A percentile compares a stretch with the other conserved stretches of the same genome.
phyloP scores from a whole-genome alignment of 2,329 filamentous ascomycete species.

The Hirsutella minnesotensis region DNA sequence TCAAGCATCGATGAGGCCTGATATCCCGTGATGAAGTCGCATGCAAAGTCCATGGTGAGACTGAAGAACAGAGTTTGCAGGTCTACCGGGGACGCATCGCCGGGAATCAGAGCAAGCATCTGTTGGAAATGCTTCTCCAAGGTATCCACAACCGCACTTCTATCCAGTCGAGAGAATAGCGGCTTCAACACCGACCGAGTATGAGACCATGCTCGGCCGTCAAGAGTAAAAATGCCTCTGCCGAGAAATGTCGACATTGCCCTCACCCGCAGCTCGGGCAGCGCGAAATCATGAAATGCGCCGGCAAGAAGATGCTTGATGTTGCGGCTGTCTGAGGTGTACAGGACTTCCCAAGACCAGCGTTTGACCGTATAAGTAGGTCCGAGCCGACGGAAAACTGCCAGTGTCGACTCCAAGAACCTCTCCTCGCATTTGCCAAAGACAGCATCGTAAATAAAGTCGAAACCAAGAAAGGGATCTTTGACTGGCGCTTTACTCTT shows the following conservation, averaged over 20 bases:
- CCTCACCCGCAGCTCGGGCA: slow-evolving; percentile 21
- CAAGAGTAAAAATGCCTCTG: slow-evolving; percentile 34
- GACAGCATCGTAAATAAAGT: slow-evolving; percentile 20
- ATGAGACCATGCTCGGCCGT: slow-evolving; percentile 34
- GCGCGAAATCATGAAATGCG: slow-evolving; percentile 37
- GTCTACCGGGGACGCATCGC: slow-evolving; percentile 18
- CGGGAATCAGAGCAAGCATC: slow-evolving; percentile 23
- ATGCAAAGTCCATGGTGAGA: slow-evolving; percentile 33
- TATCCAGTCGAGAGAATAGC: slow-evolving; percentile 21
- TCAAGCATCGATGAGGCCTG: slow-evolving; percentile 13
- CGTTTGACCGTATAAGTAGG: slow-evolving; percentile 19
- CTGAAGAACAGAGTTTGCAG: slow-evolving; percentile 34
- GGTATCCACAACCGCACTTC: slow-evolving; percentile 12
- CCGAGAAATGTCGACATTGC: slow-evolving; percentile 29
- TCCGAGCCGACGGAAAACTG: slow-evolving; percentile 16
- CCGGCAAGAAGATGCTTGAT: slow-evolving; percentile 42
- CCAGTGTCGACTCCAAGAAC: slow-evolving; percentile 16
- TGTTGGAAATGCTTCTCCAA: slow-evolving; percentile 22
- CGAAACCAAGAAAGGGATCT: slow-evolving; percentile 21
- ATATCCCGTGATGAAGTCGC: slow-evolving; percentile 33
- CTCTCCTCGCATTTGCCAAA: slow-evolving; percentile 13
- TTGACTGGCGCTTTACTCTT: slow-evolving; percentile 12
- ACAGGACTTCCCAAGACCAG: slow-evolving; percentile 20
- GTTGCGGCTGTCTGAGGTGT: slow-evolving; percentile 36
- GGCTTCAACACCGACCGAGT: slow-evolving; percentile 25